These are phyloP conservation scores for Lipomyces chichibuensis DNA, from an alignment of 805 yeast genomes.

Conservation along the genomic window DNA sequence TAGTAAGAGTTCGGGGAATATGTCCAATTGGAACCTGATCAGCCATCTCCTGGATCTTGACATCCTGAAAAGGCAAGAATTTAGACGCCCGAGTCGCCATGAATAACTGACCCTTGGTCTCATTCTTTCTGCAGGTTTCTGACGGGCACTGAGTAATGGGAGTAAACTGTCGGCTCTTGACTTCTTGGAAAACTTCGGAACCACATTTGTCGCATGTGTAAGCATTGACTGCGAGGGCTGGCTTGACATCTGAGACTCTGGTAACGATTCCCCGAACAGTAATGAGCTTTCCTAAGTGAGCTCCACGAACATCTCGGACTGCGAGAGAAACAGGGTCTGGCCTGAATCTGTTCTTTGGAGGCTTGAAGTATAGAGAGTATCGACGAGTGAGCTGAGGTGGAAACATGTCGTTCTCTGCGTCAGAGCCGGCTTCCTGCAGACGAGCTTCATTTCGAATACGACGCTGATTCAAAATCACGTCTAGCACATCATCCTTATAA, in stretches of 20 bases:
- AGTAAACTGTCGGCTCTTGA: slow-evolving; percentile 75
- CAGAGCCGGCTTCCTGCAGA: slow-evolving; percentile 68
- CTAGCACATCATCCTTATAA: slow-evolving; percentile 87
- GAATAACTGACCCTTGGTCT: slow-evolving; percentile 83
- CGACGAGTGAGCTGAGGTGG: slow-evolving; percentile 88
- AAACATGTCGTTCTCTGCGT: slow-evolving; percentile 57
- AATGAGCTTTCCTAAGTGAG: slow-evolving; percentile 79
- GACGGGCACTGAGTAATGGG: slow-evolving; percentile 91
- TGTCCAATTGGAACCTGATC: slow-evolving; percentile 98
- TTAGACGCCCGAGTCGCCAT: slow-evolving; percentile 96
- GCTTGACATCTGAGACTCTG: slow-evolving; percentile 94
- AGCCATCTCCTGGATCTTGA: slow-evolving; percentile 89
- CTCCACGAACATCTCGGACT: slow-evolving; percentile 87
- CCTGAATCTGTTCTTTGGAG: slow-evolving; percentile 53
- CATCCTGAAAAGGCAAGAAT: slow-evolving; percentile 93
- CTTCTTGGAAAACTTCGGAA: slow-evolving; percentile 94
- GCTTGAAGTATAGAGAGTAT: slow-evolving; percentile 83
- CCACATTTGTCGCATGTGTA: slow-evolving; percentile 98
- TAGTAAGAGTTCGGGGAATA: slow-evolving; percentile 83
- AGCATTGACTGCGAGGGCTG: slow-evolving; percentile 86
- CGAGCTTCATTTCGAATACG: slow-evolving; percentile 76
- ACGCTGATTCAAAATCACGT: slow-evolving; percentile 90
- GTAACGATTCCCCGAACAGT: slow-evolving; percentile 94
- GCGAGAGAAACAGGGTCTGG: slow-evolving; percentile 61
- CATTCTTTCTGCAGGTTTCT: slow-evolving; percentile 72